Base-by-base conservation (phyloP, 2,329 filamentous ascomycete species). In the Hymenoscyphus fructigenus region DNA sequence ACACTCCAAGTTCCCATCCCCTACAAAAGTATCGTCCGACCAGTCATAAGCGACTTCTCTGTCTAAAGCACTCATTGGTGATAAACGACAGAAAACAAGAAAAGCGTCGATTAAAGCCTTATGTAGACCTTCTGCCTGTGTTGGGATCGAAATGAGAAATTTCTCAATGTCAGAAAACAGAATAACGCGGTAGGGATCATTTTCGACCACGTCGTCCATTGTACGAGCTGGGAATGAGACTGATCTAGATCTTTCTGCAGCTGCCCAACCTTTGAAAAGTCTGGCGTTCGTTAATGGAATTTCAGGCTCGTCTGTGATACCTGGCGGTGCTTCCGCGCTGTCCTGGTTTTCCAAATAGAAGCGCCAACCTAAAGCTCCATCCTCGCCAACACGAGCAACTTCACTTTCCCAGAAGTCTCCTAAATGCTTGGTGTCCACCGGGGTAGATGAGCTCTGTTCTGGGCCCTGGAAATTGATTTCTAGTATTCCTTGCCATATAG, bases 331-430 rank as follows among this genome's bases (percentile, higher is more conserved):
- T 38, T 65, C 64, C 26, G 66, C 60, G 10, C 57, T 59, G 36
- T 64, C 75, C 65, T 15, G 74, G 17, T 70, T 73, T n/a, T 76
- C 72, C 15, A 79, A 76, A 69, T 82, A 88, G n/a, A 79, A 72
- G 1, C 72, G 75, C 93, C 93, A 97, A 0, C 93, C 92, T 66
- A 82, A 81, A 2, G 92, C 88, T 1, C 80, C 82, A 0, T 78
- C 73, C 70, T 98, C 94, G 10, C 94, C 94, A 62, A 97, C 84
- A 5, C 94, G 85, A 0, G 90, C 81, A 0, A 87, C 83, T 73
- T 97, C 94, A 64, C 88, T 91, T 65, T 97, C 92, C 95, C 95
- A 98, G 68, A 95, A 97, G 2, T 88, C 83, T 58, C 85, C 80
- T 67, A 97, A 91, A 0, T 81, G 59, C 5, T 70, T 68, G 10